A percentile compares a stretch with the other conserved stretches of the same genome.
Conservation (phyloP, 768 basidiomycete genomes). For the Lactarius akahatsu region DNA sequence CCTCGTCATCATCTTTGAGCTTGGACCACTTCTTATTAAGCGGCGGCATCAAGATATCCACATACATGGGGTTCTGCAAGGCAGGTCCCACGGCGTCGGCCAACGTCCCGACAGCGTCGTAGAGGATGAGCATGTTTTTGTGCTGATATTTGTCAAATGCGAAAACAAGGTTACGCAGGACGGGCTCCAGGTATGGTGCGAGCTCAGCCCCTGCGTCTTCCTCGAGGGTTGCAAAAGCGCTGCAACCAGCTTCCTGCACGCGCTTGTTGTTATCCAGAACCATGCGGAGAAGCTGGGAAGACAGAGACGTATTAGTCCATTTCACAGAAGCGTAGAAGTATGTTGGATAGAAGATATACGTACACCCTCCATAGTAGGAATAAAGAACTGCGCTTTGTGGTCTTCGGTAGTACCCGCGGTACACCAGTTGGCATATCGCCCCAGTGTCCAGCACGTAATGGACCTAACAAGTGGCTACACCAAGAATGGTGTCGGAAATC, state of each 20-base stretch:
- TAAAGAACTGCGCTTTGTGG: conserved; percentile 87
- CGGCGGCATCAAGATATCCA: conserved; percentile 96
- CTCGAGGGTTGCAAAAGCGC: conserved; percentile 96
- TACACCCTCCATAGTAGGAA: conserved; percentile 98
- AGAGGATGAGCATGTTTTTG: conserved; percentile 97
- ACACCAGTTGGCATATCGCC: conserved; percentile 97
- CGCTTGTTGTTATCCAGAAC: conserved; percentile 98
- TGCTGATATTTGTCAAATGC: conserved; percentile 99
- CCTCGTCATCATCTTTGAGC: conserved; percentile 86
- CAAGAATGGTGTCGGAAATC: conserved; percentile 16
- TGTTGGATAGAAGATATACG: conserved; percentile 31
- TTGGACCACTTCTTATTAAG: conserved; percentile 88
- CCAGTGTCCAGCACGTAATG: conserved; percentile 99
- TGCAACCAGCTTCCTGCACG: conserved; percentile 98
- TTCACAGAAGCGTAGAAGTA: conserved; percentile 30
- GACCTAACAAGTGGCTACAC: conserved; percentile 91
- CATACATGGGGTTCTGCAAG: conserved; percentile 79
- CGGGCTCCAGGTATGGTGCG: conserved; percentile 91
- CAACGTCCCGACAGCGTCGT: conserved; percentile 97
- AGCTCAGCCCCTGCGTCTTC: conserved; percentile 93
- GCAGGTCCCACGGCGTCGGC: conserved; percentile 94
- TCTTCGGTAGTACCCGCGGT: conserved; percentile 82
- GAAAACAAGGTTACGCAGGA: conserved; percentile 90
- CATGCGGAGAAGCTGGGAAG: conserved; percentile 86
- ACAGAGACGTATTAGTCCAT: conserved; percentile 17